A percentile compares a stretch with the other conserved stretches of the same genome.
Evolutionary conservation across 2,329 filamentous ascomycete genomes (phyloP).

Genomic region (Lachnellula occidentalis): DNA sequence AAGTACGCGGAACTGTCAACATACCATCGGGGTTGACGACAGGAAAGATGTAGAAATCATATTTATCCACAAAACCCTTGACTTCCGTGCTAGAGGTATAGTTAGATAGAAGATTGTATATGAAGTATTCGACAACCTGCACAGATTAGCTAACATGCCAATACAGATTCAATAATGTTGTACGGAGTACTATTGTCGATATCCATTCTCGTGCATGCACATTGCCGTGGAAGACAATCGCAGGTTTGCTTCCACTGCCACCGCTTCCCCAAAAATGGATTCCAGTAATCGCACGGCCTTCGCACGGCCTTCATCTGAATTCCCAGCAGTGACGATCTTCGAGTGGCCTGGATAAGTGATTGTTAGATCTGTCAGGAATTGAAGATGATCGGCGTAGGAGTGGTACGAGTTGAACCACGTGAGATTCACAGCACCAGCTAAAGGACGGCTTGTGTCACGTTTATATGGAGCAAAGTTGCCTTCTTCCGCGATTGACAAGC

Average conservation of each 20-base stretch:
- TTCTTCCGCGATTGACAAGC: constrained; percentile 37
- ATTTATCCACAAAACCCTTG: constrained; percentile 48
- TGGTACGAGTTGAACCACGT: constrained; percentile 52
- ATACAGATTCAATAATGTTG: constrained; percentile 1
- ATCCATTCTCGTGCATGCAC: constrained; percentile 60
- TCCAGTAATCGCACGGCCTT: constrained; percentile 39
- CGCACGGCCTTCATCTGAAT: constrained; percentile 40
- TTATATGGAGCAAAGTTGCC: constrained; percentile 14
- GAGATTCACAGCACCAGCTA: constrained; percentile 26
- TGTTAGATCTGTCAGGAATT: constrained; percentile 43
- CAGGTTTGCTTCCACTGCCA: constrained; percentile 42
- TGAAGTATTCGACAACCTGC: constrained; percentile 43
- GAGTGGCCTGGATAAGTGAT: constrained; percentile 41
- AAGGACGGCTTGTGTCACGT: constrained; percentile 2
- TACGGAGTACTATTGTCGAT: constrained; percentile 47
- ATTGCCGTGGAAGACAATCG: constrained; percentile 51
- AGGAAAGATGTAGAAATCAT: constrained; percentile 62
- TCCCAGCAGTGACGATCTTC: constrained; percentile 44
- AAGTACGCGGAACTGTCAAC: not conserved
- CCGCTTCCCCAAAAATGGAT: constrained; percentile 48
- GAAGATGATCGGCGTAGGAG: constrained; percentile 45
- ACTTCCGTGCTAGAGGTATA: constrained; percentile 38
- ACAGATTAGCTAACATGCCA: too few species aligned
- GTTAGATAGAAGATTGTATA: constrained; percentile 42
- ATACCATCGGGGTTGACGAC: constrained; percentile 56